These are phyloP conservation scores for Hevea brasiliensis DNA, from an alignment of 345 rosid genomes.

Conservation along the genomic window DNA sequence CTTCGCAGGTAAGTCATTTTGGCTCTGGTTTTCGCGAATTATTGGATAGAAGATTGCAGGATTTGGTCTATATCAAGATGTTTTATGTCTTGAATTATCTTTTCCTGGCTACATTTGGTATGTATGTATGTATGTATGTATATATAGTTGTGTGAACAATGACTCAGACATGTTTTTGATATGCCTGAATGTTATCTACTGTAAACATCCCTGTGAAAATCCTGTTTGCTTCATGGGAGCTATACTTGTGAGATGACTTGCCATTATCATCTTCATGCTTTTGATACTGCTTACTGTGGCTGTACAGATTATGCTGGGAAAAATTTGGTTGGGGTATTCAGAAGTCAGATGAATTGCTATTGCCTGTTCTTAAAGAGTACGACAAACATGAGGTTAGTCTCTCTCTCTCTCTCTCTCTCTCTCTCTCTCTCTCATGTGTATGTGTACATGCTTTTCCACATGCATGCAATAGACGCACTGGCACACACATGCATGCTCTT, in stretches of 20 bases:
- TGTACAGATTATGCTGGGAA: slow-evolving; percentile 87
- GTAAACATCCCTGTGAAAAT: not conserved
- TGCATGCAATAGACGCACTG: not conserved
- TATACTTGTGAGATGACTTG: not conserved
- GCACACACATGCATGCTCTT: not conserved
- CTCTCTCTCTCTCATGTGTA: not conserved
- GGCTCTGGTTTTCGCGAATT: slow-evolving; percentile 16
- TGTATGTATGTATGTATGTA: not conserved
- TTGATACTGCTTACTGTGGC: not conserved
- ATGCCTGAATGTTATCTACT: not conserved
- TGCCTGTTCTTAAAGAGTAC: slow-evolving; percentile 90
- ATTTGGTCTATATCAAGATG: not conserved
- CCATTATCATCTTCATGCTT: not conserved
- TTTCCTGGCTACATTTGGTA: not conserved
- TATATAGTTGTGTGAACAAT: not conserved
- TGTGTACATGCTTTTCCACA: not conserved
- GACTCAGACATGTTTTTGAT: not conserved
- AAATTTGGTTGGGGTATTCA: slow-evolving; percentile 84
- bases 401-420: slow-evolving; percentile 6
- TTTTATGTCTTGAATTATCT: not conserved
- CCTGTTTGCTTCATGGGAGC: not conserved
- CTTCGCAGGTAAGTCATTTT: slow-evolving; percentile 59
- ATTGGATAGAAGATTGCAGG: not conserved
- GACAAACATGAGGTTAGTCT: slow-evolving; percentile 77
- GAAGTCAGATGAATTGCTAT: slow-evolving; percentile 76